These are phyloP conservation scores for Cytospora piceicola DNA, from an alignment of 2,329 filamentous ascomycete species.

Conservation along the genomic window DNA sequence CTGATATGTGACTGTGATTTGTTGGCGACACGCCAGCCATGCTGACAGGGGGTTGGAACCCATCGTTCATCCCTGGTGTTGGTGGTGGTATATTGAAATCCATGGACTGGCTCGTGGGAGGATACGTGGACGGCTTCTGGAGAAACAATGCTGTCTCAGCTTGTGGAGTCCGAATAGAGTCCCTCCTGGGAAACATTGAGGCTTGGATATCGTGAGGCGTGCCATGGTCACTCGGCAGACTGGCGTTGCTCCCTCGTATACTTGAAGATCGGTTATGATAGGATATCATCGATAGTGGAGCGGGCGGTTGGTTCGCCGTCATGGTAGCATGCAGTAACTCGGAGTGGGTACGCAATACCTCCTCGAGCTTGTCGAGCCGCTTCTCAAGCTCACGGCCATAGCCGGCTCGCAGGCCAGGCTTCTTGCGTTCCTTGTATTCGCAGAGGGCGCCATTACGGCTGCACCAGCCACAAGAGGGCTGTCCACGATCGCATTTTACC, in stretches of 20 bases:
- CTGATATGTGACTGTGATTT: slow-evolving; percentile 40
- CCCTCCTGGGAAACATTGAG: slow-evolving; percentile 53
- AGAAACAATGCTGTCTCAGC: slow-evolving; percentile 62
- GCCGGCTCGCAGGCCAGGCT: slow-evolving; percentile 66
- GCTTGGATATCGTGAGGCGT: slow-evolving; percentile 54
- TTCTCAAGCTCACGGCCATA: slow-evolving; percentile 77
- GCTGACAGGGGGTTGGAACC: slow-evolving; percentile 50
- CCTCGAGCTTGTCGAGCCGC: slow-evolving; percentile 70
- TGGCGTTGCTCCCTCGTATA: slow-evolving; percentile 54
- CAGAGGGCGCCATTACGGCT: slow-evolving; percentile 64
- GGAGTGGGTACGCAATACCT: slow-evolving; percentile 66
- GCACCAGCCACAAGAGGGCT: slow-evolving; percentile 73
- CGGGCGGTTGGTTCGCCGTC: slow-evolving; percentile 39
- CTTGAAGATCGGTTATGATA: slow-evolving; percentile 44
- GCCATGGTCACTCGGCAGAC: slow-evolving; percentile 58
- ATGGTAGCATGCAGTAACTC: slow-evolving; percentile 67
- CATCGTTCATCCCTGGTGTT: slow-evolving; percentile 53
- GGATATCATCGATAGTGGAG: slow-evolving; percentile 30
- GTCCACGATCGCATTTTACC: slow-evolving; percentile 77
- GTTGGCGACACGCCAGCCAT: slow-evolving; percentile 47
- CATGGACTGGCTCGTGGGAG: slow-evolving; percentile 50
- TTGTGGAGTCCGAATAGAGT: slow-evolving; percentile 57
- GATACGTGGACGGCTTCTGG: slow-evolving; percentile 60
- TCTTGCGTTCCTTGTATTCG: slow-evolving; percentile 72
- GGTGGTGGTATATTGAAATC: slow-evolving; percentile 55